These are phyloP conservation scores for Ophiostoma sp. DNA, from an alignment of 2,329 filamentous ascomycete genomes.

Conservation along the genomic window DNA sequence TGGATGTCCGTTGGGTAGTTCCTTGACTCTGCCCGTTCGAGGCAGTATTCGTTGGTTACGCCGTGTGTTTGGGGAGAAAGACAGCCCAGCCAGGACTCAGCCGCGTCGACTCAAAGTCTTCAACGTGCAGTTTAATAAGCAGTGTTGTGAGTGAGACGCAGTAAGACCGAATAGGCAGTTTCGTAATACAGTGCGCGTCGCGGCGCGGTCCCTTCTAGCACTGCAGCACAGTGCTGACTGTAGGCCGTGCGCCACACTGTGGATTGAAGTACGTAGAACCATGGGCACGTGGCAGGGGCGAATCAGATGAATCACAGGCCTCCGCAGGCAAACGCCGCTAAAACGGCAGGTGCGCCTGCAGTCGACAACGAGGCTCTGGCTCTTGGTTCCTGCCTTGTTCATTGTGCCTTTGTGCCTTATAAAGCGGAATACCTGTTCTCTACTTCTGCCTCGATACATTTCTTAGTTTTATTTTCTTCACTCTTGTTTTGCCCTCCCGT, in stretches of 20 bases:
- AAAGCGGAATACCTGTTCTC: conserved; percentile 1
- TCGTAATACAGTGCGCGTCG: conserved; percentile 13
- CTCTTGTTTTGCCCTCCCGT: background rate
- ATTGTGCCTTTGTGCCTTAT: background rate
- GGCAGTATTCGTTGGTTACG: too few relatives aligned
- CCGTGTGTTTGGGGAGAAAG: too few relatives aligned
- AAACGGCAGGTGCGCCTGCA: background rate
- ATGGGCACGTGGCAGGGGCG: background rate
- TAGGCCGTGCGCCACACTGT: too few relatives aligned
- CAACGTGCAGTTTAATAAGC: background rate
- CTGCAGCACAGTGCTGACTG: background rate
- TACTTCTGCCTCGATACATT: background rate
- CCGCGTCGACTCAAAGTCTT: background rate
- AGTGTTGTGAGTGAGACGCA: background rate
- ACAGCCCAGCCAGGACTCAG: too few relatives aligned
- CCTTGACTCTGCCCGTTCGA: too few relatives aligned
- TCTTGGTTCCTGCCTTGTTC: background rate
- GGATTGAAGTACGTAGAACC: too few relatives aligned
- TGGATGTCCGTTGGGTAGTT: background rate
- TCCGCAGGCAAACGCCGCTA: background rate
- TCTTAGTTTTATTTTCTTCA: background rate
- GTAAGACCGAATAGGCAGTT: conserved; percentile 6
- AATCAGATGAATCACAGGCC: conserved; percentile 1
- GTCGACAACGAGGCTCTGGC: background rate
- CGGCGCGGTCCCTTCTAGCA: background rate